Evolutionary conservation across 768 basidiomycete species (phyloP).

Genomic region (Leucogyrophana mollusca): DNA sequence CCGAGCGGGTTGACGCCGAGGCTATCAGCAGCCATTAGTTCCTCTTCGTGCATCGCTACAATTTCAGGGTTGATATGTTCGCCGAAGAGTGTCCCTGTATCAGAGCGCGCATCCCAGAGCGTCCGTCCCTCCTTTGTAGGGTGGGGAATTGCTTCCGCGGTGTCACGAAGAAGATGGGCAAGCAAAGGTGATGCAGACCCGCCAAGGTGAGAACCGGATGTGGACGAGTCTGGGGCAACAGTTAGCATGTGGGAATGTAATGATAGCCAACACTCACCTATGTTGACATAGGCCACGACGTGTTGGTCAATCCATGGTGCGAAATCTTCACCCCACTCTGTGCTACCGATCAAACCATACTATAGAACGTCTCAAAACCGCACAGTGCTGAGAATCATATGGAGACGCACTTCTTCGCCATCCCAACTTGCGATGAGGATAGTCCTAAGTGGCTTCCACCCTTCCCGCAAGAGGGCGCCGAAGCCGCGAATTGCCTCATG

Average conservation of each 20-base stretch:
- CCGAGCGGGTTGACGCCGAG: conserved; percentile 42
- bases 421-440: conserved; percentile 77
- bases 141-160: conserved; percentile 72
- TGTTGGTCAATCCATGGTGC: conserved; percentile 50
- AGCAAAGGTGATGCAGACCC: conserved; percentile 78
- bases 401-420: conserved; percentile 53
- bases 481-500: conserved; percentile 78
- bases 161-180: conserved; percentile 65
- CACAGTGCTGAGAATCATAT: not conserved
- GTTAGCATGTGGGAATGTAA: not conserved
- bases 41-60: conserved; percentile 22
- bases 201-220: conserved; percentile 47
- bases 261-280: conserved; percentile 33
- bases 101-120: conserved; percentile 76
- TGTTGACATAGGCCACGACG: conserved; percentile 63
- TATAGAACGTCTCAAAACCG: conserved; percentile 10
- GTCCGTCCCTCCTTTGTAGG: conserved; percentile 62
- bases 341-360: conserved; percentile 57
- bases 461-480: conserved; percentile 60
- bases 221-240: conserved; percentile 40
- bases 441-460: conserved; percentile 84
- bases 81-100: conserved; percentile 44
- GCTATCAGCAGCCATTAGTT: conserved; percentile 4
- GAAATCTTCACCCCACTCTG: conserved; percentile 73
- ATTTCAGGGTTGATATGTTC: conserved; percentile 28